A percentile compares a stretch with the other conserved stretches of the same genome.
These are phyloP conservation scores for Leishmania guyanensis DNA, from an alignment of 208 protist genomes.

Conservation along the genomic window DNA sequence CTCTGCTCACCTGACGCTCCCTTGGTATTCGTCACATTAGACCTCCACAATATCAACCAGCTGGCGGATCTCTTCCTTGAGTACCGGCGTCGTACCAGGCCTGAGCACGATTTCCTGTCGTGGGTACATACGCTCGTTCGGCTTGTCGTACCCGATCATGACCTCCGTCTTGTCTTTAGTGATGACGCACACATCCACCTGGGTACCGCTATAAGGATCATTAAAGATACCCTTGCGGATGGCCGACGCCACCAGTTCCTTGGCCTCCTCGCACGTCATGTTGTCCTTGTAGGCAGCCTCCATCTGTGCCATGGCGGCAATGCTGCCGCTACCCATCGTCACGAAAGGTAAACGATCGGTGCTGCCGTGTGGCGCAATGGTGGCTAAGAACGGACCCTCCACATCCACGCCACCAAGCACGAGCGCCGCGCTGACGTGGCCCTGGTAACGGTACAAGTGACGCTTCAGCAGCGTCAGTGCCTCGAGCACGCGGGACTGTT, in stretches of 20 bases:
- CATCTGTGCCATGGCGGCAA: conserved; percentile 99
- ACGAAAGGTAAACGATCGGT: conserved; percentile 98
- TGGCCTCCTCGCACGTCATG: conserved; percentile 97
- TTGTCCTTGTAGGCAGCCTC: conserved; percentile 96
- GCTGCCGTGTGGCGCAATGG: conserved; percentile 98
- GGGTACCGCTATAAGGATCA: conserved; percentile 99
- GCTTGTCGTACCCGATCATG: conserved; percentile 83
- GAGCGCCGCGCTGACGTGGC: conserved; percentile 98
- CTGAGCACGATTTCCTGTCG: conserved; percentile 71
- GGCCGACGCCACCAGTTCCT: conserved; percentile 96
- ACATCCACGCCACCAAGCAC: conserved; percentile 99
- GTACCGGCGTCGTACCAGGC: conserved; percentile 80
- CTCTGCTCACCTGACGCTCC: not conserved
- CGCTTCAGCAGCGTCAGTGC: conserved; percentile 98
- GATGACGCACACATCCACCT: conserved; percentile 99
- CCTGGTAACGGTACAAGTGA: conserved; percentile 98
- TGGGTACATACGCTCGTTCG: conserved; percentile 84
- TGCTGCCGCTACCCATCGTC: conserved; percentile 99
- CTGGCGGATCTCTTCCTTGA: conserved; percentile 75
- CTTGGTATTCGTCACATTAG: conserved; percentile 11
- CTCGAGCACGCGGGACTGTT: conserved; percentile 95
- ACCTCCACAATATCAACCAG: conserved; percentile 81
- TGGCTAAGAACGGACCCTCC: conserved; percentile 96
- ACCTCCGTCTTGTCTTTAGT: conserved; percentile 87
- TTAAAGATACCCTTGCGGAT: conserved; percentile 99